These are phyloP conservation scores for Colletotrichum tofieldiae DNA, from an alignment of 2,329 filamentous ascomycete genomes.

Conservation along the genomic window DNA sequence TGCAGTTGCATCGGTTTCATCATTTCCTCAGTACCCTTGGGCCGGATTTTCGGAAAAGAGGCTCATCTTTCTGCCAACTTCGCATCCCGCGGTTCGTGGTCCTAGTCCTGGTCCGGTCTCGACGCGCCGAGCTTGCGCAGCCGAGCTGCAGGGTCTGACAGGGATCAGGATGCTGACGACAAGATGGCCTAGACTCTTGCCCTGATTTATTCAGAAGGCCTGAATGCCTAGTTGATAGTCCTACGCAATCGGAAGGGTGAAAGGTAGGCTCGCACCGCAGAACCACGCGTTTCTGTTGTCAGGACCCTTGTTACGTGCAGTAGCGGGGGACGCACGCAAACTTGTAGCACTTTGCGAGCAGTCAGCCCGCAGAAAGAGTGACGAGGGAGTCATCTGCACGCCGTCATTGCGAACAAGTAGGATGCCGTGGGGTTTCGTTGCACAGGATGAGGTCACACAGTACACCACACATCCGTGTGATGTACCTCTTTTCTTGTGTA, in stretches of 20 bases:
- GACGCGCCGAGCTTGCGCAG: slow-evolving; percentile 5
- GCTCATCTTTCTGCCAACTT: not conserved
- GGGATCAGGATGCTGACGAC: slow-evolving; percentile 3
- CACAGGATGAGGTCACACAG: slow-evolving; percentile 39
- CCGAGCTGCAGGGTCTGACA: slow-evolving; percentile 39
- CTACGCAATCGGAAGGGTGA: not conserved
- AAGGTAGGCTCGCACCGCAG: not conserved
- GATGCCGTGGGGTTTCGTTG: not conserved
- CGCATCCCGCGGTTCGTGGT: not conserved
- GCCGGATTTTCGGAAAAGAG: not conserved
- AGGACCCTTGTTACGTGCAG: not conserved
- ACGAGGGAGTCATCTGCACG: not conserved
- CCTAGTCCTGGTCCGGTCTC: not conserved
- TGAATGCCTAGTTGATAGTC: not conserved
- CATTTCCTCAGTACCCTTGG: not conserved
- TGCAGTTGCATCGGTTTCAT: not conserved
- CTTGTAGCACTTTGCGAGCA: not conserved
- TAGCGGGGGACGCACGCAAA: not conserved
- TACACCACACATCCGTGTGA: not conserved
- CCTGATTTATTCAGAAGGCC: not conserved
- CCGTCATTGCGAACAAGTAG: slow-evolving; percentile 2
- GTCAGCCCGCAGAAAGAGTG: not conserved
- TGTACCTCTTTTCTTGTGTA: not conserved
- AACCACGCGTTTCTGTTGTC: not conserved
- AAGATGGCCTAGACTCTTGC: not conserved